Percentiles rank a stretch among this genome's conserved stretches.
Evolutionary conservation across 2,329 filamentous ascomycete species (phyloP).

Genomic region (Epichloe hybrida): DNA sequence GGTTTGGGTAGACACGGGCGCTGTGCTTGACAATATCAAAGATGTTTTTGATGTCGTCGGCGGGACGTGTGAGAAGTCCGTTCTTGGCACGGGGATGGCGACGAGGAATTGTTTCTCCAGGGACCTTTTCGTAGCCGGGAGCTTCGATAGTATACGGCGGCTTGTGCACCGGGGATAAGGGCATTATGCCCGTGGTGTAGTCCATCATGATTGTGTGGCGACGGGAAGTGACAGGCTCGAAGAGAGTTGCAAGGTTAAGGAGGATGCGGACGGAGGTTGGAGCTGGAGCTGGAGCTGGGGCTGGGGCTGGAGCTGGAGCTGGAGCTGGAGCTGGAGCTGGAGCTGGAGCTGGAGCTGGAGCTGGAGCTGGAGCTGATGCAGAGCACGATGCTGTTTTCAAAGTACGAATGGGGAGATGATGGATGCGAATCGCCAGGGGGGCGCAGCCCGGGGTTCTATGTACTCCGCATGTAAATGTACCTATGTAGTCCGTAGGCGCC

Average conservation of each 20-base stretch:
- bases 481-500: too few relatives aligned
- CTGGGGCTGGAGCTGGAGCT: background rate
- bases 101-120: slow-evolving; percentile 75
- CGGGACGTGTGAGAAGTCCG: slow-evolving; percentile 50
- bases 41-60: slow-evolving; percentile 59
- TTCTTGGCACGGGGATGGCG: slow-evolving; percentile 60
- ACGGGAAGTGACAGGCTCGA: background rate
- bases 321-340: background rate
- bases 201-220: slow-evolving; percentile 9
- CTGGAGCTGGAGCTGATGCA: too few relatives aligned
- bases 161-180: slow-evolving; percentile 48
- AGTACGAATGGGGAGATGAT: too few relatives aligned
- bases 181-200: slow-evolving; percentile 32
- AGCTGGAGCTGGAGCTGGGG: background rate
- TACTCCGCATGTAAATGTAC: too few relatives aligned
- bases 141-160: slow-evolving; percentile 65
- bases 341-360: too few relatives aligned
- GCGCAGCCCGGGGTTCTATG: too few relatives aligned
- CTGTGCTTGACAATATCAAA: slow-evolving; percentile 66
- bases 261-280: background rate
- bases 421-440: too few relatives aligned
- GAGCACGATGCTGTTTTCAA: too few relatives aligned
- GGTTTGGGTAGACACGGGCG: slow-evolving; percentile 47
- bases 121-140: slow-evolving; percentile 50
- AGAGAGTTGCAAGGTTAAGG: background rate